A percentile compares a stretch with the other conserved stretches of the same genome.
These are phyloP conservation scores for Metarhizium sp. DNA, from an alignment of 2,329 filamentous ascomycete species.

Conservation along the genomic window DNA sequence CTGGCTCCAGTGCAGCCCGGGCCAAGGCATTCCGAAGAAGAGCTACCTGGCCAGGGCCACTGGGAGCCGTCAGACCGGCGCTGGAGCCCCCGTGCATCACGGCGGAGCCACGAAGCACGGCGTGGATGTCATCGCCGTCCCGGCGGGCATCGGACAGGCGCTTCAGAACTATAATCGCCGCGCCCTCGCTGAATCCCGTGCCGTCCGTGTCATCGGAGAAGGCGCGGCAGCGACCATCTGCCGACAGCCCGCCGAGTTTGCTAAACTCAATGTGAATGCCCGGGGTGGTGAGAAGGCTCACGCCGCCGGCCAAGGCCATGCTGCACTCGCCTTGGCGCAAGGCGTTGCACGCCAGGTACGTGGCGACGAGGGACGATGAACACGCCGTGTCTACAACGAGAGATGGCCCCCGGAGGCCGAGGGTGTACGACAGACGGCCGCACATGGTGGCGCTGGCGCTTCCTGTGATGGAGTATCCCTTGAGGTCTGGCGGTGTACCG, in stretches of 20 bases:
- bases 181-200: conserved; percentile 12
- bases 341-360: background rate
- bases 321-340: conserved; percentile 7
- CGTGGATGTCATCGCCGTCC: conserved; percentile 28
- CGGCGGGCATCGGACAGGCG: conserved; percentile 29
- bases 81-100: conserved; percentile 29
- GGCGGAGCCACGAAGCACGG: conserved; percentile 22
- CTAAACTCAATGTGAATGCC: conserved; percentile 9
- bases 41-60: conserved; percentile 1
- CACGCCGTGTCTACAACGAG: too few relatives aligned
- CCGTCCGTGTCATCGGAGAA: conserved; percentile 20
- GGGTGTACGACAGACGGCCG: background rate
- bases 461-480: background rate
- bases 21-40: too few relatives aligned
- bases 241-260: conserved; percentile 8
- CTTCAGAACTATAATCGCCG: conserved; percentile 29
- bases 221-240: conserved; percentile 18
- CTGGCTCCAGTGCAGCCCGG: too few relatives aligned
- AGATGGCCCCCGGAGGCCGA: background rate
- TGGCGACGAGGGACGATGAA: too few relatives aligned
- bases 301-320: conserved; percentile 10
- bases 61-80: conserved; percentile 33
- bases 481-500: too few relatives aligned
- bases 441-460: background rate
- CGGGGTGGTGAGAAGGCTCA: conserved; percentile 10